Evolutionary conservation across 805 yeast species (phyloP).

Genomic region (Ogataea pignaliae): DNA sequence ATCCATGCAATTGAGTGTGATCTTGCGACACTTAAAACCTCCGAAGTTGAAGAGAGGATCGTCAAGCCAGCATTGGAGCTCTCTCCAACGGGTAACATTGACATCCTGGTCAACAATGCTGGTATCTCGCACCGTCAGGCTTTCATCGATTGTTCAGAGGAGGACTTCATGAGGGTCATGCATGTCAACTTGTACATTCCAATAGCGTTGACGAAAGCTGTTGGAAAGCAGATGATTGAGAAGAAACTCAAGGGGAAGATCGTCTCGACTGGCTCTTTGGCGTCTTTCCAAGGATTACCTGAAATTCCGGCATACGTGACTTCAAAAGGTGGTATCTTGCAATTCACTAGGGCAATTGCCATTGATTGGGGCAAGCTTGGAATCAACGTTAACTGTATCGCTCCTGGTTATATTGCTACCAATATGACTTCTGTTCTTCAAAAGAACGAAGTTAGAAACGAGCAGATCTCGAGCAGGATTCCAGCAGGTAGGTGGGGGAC

Average conservation of each 20-base stretch:
- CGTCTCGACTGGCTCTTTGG: slow-evolving; percentile 38
- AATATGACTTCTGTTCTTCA: slow-evolving; percentile 36
- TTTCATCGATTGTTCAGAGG: slow-evolving; percentile 33
- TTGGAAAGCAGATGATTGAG: slow-evolving; percentile 34
- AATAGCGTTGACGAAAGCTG: slow-evolving; percentile 32
- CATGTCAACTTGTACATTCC: slow-evolving; percentile 39
- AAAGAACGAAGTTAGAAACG: slow-evolving; percentile 23
- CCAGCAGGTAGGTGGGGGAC: slow-evolving; percentile 47
- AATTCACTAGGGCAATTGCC: slow-evolving; percentile 34
- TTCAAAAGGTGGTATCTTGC: slow-evolving; percentile 38
- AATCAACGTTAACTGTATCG: slow-evolving; percentile 43
- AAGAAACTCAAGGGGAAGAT: slow-evolving; percentile 34
- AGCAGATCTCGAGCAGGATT: slow-evolving; percentile 32
- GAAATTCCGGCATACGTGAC: slow-evolving; percentile 36
- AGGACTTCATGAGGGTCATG: slow-evolving; percentile 34
- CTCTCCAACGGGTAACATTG: slow-evolving; percentile 27
- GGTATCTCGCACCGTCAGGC: slow-evolving; percentile 31
- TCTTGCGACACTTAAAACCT: slow-evolving; percentile 23
- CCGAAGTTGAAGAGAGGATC: slow-evolving; percentile 27
- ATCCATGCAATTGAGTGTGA: slow-evolving; percentile 20
- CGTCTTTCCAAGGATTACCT: slow-evolving; percentile 38
- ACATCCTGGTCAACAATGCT: slow-evolving; percentile 32
- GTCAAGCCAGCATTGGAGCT: slow-evolving; percentile 27
- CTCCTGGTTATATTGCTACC: slow-evolving; percentile 47
- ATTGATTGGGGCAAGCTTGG: slow-evolving; percentile 44